phyloP scores from a whole-genome alignment of 768 basidiomycete species.

The Kwoniella newhampshirensis region DNA sequence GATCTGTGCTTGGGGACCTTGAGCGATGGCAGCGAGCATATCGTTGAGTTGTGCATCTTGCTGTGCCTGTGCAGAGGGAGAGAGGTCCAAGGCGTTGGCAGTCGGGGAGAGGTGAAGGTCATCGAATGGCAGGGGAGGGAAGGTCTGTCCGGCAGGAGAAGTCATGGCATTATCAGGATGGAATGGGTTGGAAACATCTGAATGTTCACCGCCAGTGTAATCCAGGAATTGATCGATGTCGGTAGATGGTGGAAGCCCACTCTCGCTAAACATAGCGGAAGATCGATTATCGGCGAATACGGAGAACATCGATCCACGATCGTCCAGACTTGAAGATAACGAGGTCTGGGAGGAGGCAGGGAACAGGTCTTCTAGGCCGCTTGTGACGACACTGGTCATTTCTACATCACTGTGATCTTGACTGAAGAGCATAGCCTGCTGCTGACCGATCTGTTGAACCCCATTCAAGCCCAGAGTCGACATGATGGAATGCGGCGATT shows the following conservation, averaged over 20 bases:
- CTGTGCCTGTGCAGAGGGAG: slow-evolving; percentile 14
- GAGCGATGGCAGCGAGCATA: slow-evolving; percentile 18
- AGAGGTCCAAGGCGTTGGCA: slow-evolving; percentile 16
- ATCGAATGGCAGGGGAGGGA: slow-evolving; percentile 23
- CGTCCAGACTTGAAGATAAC: slow-evolving; percentile 24
- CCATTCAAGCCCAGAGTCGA: slow-evolving; percentile 18
- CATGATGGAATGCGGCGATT: slow-evolving; percentile 26
- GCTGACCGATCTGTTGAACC: slow-evolving; percentile 10
- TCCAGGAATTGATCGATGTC: slow-evolving; percentile 44
- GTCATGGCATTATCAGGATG: slow-evolving; percentile 11
- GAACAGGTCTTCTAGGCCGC: slow-evolving; percentile 34
- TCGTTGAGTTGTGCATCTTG: slow-evolving; percentile 21
- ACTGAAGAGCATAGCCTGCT: slow-evolving; percentile 31
- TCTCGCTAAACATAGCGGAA: slow-evolving; percentile 35
- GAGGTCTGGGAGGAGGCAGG: slow-evolving; percentile 31
- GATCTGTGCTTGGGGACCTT: slow-evolving; percentile 55
- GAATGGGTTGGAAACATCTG: slow-evolving; percentile 25
- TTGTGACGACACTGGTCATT: slow-evolving; percentile 31
- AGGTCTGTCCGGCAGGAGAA: slow-evolving; percentile 2
- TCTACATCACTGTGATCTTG: slow-evolving; percentile 26
- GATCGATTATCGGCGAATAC: slow-evolving; percentile 29
- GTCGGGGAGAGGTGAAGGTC: slow-evolving; percentile 11
- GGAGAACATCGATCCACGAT: slow-evolving; percentile 33
- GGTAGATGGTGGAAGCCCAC: slow-evolving; percentile 35
- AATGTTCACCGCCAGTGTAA: slow-evolving; percentile 36